Evolutionary conservation across 108 stramenopile species (phyloP).

Genomic region (Fragilaria crotonensis): DNA sequence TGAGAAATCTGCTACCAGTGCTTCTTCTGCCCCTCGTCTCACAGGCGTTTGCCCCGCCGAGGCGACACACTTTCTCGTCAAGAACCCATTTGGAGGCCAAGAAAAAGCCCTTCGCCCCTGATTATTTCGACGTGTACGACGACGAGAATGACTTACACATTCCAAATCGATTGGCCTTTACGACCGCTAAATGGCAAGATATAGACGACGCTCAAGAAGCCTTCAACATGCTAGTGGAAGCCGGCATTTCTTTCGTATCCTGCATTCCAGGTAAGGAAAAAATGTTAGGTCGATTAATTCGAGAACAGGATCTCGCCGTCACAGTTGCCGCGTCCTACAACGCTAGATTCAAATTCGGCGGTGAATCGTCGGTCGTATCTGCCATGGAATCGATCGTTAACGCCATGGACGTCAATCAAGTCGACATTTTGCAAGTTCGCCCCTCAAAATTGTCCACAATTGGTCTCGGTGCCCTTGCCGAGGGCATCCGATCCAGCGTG

Average conservation of each 20-base stretch:
- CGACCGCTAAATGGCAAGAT: slow-evolving; percentile 63
- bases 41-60: neutral
- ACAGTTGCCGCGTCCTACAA: neutral
- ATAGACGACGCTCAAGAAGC: slow-evolving; percentile 59
- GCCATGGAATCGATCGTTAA: neutral
- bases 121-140: slow-evolving; percentile 51
- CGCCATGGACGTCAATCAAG: neutral
- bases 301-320: neutral
- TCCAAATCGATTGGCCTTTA: slow-evolving; percentile 80
- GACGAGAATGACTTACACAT: slow-evolving; percentile 86
- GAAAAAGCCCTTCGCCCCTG: slow-evolving; percentile 10
- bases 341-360: neutral
- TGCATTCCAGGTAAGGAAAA: neutral
- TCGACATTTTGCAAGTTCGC: neutral
- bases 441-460: neutral
- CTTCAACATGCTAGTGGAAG: slow-evolving; percentile 51
- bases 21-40: too few species aligned
- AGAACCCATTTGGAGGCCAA: neutral
- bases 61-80: neutral
- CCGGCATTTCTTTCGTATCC: slow-evolving; percentile 51
- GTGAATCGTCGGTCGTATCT: neutral
- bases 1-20: neutral
- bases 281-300: neutral
- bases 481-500: neutral
- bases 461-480: neutral